phyloP scores from a whole-genome alignment of 2,329 filamentous ascomycete genomes.

The Botrytis galanthina region DNA sequence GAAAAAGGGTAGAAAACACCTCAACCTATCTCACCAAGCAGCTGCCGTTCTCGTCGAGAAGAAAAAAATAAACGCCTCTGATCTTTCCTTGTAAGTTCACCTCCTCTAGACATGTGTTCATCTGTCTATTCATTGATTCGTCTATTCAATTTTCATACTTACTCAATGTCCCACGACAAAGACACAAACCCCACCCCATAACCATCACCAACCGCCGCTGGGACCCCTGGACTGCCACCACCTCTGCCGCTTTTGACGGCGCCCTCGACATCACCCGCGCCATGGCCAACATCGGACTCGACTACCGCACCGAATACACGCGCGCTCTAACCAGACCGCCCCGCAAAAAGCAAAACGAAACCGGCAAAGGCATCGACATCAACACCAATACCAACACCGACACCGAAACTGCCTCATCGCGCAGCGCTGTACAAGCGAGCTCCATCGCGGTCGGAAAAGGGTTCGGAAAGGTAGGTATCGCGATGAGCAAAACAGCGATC shows the following conservation, averaged over 20 bases:
- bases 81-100: constrained; percentile 29
- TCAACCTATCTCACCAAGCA: constrained; percentile 61
- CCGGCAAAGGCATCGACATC: not conserved
- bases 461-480: not conserved
- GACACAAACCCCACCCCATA: not conserved
- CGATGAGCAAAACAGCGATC: constrained; percentile 11
- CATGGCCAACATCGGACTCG: not conserved
- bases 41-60: constrained; percentile 61
- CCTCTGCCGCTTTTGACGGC: not conserved
- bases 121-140: too few species aligned
- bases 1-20: constrained; percentile 45
- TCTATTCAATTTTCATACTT: not conserved
- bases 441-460: constrained; percentile 18
- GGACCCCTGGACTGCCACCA: not conserved
- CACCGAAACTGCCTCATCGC: not conserved
- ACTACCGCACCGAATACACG: not conserved
- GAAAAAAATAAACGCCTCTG: constrained; percentile 33
- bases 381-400: not conserved
- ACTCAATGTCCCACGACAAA: not conserved
- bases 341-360: not conserved
- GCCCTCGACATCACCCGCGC: not conserved
- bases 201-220: not conserved
- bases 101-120: not conserved
- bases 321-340: not conserved
- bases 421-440: not conserved